Base-by-base conservation (phyloP, 1,139 yeast species). In the Geotrichum bryndzae region DNA sequence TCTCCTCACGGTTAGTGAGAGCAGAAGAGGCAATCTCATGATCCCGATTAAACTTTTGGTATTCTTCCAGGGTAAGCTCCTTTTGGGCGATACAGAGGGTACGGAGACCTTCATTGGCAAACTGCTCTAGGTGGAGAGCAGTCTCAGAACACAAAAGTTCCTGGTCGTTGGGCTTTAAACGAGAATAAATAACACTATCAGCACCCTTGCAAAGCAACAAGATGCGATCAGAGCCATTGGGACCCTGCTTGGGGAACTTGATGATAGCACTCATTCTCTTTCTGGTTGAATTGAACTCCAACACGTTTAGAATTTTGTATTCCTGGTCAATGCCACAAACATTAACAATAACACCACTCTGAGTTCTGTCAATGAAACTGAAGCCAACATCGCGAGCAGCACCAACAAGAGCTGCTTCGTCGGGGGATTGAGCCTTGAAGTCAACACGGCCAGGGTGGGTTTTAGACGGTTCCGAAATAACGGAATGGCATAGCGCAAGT, bases 251-350 rank as follows among this genome's bases (percentile, higher is more conserved):
- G 0, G 99, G 98, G 68, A 96, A 88, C 70, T 96, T 82, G 74
- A 91, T 88, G 58, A 94, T 85, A 0, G 97, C 96, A 58, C 97
- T 89, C 99, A 95, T 95, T 77, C 99, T 84, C 76, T 95, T 95
- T 75, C 99, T 84, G 0, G 99, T 92, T 0, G 98, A 92, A 73
- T 94, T 95, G 77, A 95, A 95, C 73, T 95, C 99, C 77, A 98
- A 92, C 63, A 94, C 85, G 68, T 94, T 91, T 66, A 95, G 80
- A 56, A 95, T 54, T 70, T 88, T 88, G 73, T 83, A 92, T 66
- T 86, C 88, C 62, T 79, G 79, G 59, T 81, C 80, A 57, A 80
- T 77, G 60, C 99, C 99, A 69, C 88, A 91, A 48, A 88, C 82
- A 64, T 87, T 86, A 41, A 94, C 75, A 31, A 84, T 77, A 46